Base-by-base conservation (phyloP, 495 filamentous ascomycete species). In the Cercophora samala region DNA sequence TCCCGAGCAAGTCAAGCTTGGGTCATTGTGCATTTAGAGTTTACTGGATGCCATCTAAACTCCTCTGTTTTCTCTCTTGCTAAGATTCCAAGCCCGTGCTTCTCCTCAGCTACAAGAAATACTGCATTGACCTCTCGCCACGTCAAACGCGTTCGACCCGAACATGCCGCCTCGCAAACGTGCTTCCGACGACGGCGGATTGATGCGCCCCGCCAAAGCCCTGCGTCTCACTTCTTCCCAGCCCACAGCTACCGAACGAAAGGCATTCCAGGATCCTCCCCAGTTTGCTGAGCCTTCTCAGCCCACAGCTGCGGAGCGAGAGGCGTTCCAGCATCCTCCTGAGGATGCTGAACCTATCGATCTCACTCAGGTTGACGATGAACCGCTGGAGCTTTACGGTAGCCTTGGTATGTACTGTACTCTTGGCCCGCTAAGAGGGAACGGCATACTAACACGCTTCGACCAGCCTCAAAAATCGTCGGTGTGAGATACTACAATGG, bases 401-500 rank as follows among this genome's bases (percentile, higher is more conserved):
- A 76, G 68, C 26, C 69, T 78, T 21, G 73, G 76, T 77, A 65
- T 58, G 75, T 66, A 5, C 15, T n/a, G n/a, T n/a, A 46, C 15
- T 46, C 9, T 46, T n/a, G n/a, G 37, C 9, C 8, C 37, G 6
- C 3, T 46, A 5, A 46, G 37, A 9, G 11, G 6, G 1, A 11
- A 46, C 3, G 8, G 37, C 37, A 8, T 46, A 17, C 37, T 46
- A 46, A 46, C 37, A 46, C 9, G 9, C 37, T 17, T 13, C 15
- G 2, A 9, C 8, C 37, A 46, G 37, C 8, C 8, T 83, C 81
- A 15, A 93, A 93, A 67, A 89, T 95, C 58, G 93, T 97, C 0
- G 93, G 93, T 5, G 82, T 92, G 15, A 84, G 89, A 61, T 96
- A 88, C 75, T 97, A 97, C 76, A 79, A 73, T 25, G 92, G 92